Percentiles rank a stretch among this genome's conserved stretches.
Conservation (phyloP, 2,329 filamentous ascomycete species). For the Emergomyces orientalis region DNA sequence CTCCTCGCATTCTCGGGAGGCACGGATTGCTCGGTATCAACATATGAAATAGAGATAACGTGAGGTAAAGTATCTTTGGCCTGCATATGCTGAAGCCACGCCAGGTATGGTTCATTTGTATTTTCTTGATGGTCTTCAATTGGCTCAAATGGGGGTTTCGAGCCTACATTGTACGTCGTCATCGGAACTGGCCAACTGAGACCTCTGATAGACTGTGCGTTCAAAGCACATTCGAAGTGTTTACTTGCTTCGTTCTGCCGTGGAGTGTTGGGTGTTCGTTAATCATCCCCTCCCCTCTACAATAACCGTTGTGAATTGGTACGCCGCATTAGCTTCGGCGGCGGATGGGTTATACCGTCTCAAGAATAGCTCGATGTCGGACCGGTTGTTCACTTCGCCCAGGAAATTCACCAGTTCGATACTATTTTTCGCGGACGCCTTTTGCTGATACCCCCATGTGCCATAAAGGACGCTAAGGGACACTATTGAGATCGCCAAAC, state of each 20-base stretch:
- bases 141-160: neutral
- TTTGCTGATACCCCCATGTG: slow-evolving; percentile 2
- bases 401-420: neutral
- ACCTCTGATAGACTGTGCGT: neutral
- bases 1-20: slow-evolving; percentile 51
- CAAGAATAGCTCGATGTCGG: neutral
- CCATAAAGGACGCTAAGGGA: neutral
- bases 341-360: slow-evolving; percentile 1
- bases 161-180: slow-evolving; percentile 2
- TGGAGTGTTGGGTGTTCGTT: neutral
- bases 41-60: slow-evolving; percentile 59
- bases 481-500: neutral
- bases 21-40: slow-evolving; percentile 56
- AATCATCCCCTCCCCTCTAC: neutral
- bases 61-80: slow-evolving; percentile 48
- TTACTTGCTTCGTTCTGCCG: neutral
- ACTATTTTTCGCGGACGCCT: neutral
- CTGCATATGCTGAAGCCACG: slow-evolving; percentile 53
- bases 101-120: slow-evolving; percentile 56
- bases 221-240: neutral
- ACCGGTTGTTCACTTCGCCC: neutral
- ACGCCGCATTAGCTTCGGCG: neutral
- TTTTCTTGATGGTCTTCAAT: neutral
- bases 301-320: slow-evolving; percentile 2
- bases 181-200: slow-evolving; percentile 2